A percentile compares a stretch with the other conserved stretches of the same genome.
These are phyloP conservation scores for Rubia peregrina DNA, from an alignment of 305 asterid species.

Conservation along the genomic window DNA sequence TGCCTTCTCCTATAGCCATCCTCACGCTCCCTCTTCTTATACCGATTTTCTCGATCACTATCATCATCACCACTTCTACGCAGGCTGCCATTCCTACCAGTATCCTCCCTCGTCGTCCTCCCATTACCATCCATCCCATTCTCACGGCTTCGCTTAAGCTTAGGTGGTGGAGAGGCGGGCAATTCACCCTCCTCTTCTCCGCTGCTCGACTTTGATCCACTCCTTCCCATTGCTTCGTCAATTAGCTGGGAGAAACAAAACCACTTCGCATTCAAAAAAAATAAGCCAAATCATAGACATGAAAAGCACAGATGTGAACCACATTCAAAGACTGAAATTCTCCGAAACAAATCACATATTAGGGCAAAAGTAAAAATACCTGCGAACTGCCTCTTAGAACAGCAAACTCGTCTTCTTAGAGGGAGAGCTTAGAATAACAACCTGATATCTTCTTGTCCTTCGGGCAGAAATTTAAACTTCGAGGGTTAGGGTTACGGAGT, in stretches of 20 bases:
- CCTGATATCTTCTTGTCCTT: background rate
- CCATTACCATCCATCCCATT: background rate
- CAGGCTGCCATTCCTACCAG: too few species aligned
- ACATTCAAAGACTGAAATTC: too few species aligned
- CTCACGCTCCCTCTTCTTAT: constrained; percentile 7
- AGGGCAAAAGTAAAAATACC: background rate
- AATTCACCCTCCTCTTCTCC: constrained; percentile 6
- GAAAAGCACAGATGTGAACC: background rate
- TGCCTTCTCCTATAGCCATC: constrained; percentile 16
- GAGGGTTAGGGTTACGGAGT: background rate
- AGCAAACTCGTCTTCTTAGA: background rate
- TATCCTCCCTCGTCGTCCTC: background rate
- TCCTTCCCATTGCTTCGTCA: background rate
- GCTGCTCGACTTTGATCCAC: background rate
- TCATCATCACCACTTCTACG: constrained; percentile 5
- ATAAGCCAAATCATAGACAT: background rate
- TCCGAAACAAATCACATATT: background rate
- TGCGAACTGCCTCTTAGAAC: background rate
- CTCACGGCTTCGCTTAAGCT: background rate
- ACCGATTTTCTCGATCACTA: constrained; percentile 24
- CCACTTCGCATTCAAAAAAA: background rate
- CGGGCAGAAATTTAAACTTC: background rate
- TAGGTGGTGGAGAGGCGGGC: background rate
- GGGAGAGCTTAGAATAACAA: background rate
- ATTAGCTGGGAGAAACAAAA: background rate